Evolutionary conservation across 2,329 filamentous ascomycete genomes (phyloP).

Genomic region (Claviceps sp.): DNA sequence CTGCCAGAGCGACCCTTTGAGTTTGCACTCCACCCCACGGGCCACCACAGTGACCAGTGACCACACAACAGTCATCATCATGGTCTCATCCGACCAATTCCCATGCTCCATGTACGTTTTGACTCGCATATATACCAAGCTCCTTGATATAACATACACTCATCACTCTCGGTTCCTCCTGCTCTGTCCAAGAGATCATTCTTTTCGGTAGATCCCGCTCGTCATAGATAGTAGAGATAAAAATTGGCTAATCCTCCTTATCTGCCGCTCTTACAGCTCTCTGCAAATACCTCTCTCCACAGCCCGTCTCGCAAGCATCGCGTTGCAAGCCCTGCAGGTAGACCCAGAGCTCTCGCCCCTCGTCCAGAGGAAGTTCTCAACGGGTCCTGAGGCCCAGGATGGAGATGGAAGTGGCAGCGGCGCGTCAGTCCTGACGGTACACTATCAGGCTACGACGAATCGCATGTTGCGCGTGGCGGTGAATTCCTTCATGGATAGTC

Average conservation of each 20-base stretch:
- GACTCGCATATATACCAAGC: constrained; percentile 18
- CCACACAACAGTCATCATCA: neutral
- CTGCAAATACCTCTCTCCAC: constrained; percentile 74
- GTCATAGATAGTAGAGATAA: too few relatives aligned
- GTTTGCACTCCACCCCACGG: neutral
- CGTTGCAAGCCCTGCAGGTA: constrained; percentile 63
- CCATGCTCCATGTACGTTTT: constrained; percentile 7
- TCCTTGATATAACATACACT: neutral
- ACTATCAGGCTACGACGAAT: constrained; percentile 82
- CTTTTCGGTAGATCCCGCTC: too few relatives aligned
- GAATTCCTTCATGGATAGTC: constrained; percentile 89
- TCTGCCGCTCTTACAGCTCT: constrained; percentile 33
- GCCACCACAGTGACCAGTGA: too few relatives aligned
- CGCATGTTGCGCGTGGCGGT: constrained; percentile 93
- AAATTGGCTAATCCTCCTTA: neutral
- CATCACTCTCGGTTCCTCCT: neutral
- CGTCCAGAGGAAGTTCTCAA: constrained; percentile 57
- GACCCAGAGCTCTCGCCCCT: constrained; percentile 81
- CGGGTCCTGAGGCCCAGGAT: constrained; percentile 24
- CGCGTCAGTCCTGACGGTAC: constrained; percentile 47
- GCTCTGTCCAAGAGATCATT: neutral
- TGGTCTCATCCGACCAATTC: constrained; percentile 4
- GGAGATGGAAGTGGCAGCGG: constrained; percentile 8
- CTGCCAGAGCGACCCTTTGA: neutral
- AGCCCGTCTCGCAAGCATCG: constrained; percentile 60